Base-by-base conservation (phyloP, 2,329 filamentous ascomycete genomes). In the Claviceps pazoutovae region DNA sequence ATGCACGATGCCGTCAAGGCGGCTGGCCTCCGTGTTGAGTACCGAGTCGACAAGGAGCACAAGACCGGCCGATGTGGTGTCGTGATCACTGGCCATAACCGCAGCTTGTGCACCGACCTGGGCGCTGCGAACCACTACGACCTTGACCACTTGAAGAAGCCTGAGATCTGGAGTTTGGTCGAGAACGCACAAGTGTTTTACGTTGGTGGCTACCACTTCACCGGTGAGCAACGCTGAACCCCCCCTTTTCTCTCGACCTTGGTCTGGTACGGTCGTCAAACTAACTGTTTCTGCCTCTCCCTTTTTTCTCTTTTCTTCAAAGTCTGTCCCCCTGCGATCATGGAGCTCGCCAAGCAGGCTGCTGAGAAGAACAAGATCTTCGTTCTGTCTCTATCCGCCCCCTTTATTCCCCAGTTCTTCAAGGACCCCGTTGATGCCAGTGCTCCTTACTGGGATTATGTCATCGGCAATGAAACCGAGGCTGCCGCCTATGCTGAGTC, bases 71-170 rank as follows among this genome's bases (percentile, higher is more conserved):
- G 90, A 64, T 98, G 93, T 70, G 93, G 88, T 70, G 93, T 93
- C 59, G 80, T 98, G 69, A 96, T 98, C 71, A 98, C 91, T 39
- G 93, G 89, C 66, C 88, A 95, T 77, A 84, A 97, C 82, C 84
- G 93, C 63, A 89, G 83, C 67, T 84, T 98, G 76, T 87, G 85
- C 76, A 98, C 93, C 56, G 89, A 97, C 65, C 84, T 98, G 53
- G 93, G 85, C 56, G 93, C 93, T 56, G 93, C 93, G 61, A 98
- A 98, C 76, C 86, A 89, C 75, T 98, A 98, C 75, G 91, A 91
- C 71, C 68, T 96, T 50, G 88, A 93, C 57, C 93, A 98, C 70
- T 74, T 98, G 68, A 88, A 95, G 80, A 80, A 82, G 68, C 85
- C 88, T 51, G 82, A 91, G 71, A 84, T 97, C 71, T 98, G 93